These are phyloP conservation scores for Plasmodiophora brassicae DNA, from an alignment of 208 protist genomes.

Conservation along the genomic window DNA sequence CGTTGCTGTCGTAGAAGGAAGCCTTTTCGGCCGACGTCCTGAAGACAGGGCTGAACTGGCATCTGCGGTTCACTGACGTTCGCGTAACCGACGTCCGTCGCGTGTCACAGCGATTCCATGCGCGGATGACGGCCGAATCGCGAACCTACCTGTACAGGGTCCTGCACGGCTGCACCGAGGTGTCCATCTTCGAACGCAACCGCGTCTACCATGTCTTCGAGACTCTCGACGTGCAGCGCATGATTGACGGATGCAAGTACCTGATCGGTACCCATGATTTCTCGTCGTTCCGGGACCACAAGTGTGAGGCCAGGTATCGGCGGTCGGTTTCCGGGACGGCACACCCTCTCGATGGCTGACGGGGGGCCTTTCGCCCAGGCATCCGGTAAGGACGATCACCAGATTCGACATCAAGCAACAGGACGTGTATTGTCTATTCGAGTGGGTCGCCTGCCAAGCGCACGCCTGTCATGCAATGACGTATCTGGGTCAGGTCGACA, in stretches of 20 bases:
- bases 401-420: not conserved
- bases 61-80: not conserved
- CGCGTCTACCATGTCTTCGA: not conserved
- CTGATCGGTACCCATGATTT: constrained; percentile 3
- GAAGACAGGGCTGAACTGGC: not conserved
- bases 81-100: not conserved
- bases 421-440: not conserved
- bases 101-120: not conserved
- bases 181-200: not conserved
- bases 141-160: not conserved
- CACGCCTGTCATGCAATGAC: too few species aligned
- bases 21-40: not conserved
- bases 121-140: not conserved
- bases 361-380: too few species aligned
- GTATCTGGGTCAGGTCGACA: too few species aligned
- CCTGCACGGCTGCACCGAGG: not conserved
- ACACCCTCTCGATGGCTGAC: too few species aligned
- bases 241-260: not conserved
- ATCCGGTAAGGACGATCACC: not conserved
- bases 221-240: not conserved
- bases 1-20: not conserved
- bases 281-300: not conserved
- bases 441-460: not conserved
- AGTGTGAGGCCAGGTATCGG: too few species aligned
- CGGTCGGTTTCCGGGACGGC: too few species aligned